Evolutionary conservation across 176 grass and related monocot species (phyloP).

Genomic region (Oryza longistaminata): DNA sequence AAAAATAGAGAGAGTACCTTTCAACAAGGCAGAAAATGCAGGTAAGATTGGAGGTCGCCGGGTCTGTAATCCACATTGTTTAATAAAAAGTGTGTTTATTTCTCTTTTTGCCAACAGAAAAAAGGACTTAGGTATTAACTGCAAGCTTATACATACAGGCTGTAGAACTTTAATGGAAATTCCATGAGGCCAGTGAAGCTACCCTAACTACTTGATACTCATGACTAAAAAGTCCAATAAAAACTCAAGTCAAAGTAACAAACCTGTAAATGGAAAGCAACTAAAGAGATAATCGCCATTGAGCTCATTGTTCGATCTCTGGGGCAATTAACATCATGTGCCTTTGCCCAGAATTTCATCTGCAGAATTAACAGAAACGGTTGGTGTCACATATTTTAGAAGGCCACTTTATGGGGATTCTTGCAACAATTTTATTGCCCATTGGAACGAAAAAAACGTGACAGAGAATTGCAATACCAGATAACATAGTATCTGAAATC

Average conservation of each 20-base stretch:
- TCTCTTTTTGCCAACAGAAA: conserved; percentile 22
- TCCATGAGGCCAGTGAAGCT: background rate
- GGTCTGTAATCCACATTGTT: conserved; percentile 64
- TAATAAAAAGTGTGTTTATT: conserved; percentile 25
- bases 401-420: background rate
- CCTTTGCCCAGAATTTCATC: conserved; percentile 91
- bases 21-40: conserved; percentile 78
- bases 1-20: conserved; percentile 55
- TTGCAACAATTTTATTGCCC: conserved; percentile 19
- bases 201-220: conserved; percentile 12
- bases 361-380: conserved; percentile 40
- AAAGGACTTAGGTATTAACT: background rate
- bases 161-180: conserved; percentile 22
- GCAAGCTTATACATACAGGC: background rate
- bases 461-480: conserved; percentile 64
- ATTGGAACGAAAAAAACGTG: conserved; percentile 19
- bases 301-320: conserved; percentile 94
- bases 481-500: conserved; percentile 84
- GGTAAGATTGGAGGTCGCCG: conserved; percentile 83
- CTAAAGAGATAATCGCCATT: conserved; percentile 92
- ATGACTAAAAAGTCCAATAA: background rate
- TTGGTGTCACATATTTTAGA: conserved; percentile 21
- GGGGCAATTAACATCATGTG: conserved; percentile 72
- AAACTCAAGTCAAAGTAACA: conserved; percentile 23
- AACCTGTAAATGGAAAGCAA: conserved; percentile 98